A percentile compares a stretch with the other conserved stretches of the same genome.
phyloP scores from a whole-genome alignment of 352 stramenopile genomes.

The Pythium periplocum region DNA sequence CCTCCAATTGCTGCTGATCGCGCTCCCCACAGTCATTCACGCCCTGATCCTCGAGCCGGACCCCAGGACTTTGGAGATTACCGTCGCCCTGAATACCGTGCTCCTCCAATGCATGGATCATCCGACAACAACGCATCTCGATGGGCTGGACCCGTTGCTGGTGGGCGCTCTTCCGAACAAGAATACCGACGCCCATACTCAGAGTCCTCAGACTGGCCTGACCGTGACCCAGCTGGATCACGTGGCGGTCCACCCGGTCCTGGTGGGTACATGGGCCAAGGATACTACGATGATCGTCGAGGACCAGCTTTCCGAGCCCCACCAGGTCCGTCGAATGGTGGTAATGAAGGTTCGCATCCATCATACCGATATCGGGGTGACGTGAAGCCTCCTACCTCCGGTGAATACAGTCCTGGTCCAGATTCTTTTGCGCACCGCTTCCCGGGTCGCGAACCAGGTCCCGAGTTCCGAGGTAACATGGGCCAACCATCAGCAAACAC shows the following conservation, averaged over 20 bases:
- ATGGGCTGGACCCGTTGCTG: slow-evolving; percentile 9
- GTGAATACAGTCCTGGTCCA: slow-evolving; percentile 16
- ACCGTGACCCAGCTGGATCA: slow-evolving; percentile 12
- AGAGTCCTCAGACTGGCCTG: slow-evolving; percentile 14
- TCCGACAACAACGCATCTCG: slow-evolving; percentile 4
- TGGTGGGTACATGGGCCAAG: slow-evolving; percentile 10
- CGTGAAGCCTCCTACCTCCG: no score
- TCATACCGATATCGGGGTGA: no score
- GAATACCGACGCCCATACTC: slow-evolving; percentile 12
- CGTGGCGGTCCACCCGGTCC: slow-evolving; percentile 5
- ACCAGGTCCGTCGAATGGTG: no score
- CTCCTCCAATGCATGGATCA: neutral
- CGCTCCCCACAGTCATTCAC: no score
- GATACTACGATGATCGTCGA: slow-evolving; percentile 17
- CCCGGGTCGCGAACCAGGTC: slow-evolving; percentile 7
- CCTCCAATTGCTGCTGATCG: slow-evolving; percentile 9
- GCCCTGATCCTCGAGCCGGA: no score
- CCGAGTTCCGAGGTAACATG: slow-evolving; percentile 1
- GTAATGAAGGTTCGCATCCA: no score
- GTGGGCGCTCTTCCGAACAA: slow-evolving; percentile 3
- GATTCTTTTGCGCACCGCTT: slow-evolving; percentile 19
- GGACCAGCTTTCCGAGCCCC: neutral
- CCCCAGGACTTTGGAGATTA: neutral
- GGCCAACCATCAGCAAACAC: slow-evolving; percentile 3
- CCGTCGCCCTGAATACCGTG: neutral